Evolutionary conservation across 169 alveolate species (phyloP), one percentile per base, ranked within the genome.

Genomic region (Plasmodium inui): DNA sequence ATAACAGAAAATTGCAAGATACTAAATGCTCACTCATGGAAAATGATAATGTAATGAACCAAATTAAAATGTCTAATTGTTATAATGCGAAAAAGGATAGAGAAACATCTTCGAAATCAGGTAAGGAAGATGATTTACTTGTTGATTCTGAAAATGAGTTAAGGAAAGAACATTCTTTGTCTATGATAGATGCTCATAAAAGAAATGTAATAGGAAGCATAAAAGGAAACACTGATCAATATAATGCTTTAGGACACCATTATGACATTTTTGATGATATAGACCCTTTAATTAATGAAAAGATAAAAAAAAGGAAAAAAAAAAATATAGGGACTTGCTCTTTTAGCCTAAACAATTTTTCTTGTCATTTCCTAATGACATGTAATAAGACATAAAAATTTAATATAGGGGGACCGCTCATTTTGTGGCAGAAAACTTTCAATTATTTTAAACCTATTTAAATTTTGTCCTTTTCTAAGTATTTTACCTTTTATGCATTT

Each of bases 371-470:
- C 73, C 76, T 88, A 46, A 88, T 73, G 83, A 41, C 94, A 88
- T 88, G 94, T 88, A 74, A 78, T 88, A 88, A 88, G 89, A 88
- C 90, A 88, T 88, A 88, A 46, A 78, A 53, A 32, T 67, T 88
- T 32, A 72, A 50, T 30, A 61, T 22, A 7, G 28, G 26, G 5
- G 28, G 41, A 85, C 8, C 46, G 9, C 8, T 86, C 30, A 67
- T 88, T 76, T 88, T 88, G 37, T 22, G 46, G 6, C 26, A 57
- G 34, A 55, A 70, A 17, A 53, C 37, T 79, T 88, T 61, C 37
- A 80, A 79, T 88, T 88, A 22, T 50, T 88, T 88, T 88, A 34
- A 78, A 88, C 19, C 53, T 82, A 82, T 83, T 83, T 67, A 67
- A 67, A 67, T 67, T 67, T 67, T 83, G 32, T 55, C 26, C 34